A percentile compares a stretch with the other conserved stretches of the same genome.
Conservation (phyloP, 176 grass and related monocot species). For the Ensete ventricosum region DNA sequence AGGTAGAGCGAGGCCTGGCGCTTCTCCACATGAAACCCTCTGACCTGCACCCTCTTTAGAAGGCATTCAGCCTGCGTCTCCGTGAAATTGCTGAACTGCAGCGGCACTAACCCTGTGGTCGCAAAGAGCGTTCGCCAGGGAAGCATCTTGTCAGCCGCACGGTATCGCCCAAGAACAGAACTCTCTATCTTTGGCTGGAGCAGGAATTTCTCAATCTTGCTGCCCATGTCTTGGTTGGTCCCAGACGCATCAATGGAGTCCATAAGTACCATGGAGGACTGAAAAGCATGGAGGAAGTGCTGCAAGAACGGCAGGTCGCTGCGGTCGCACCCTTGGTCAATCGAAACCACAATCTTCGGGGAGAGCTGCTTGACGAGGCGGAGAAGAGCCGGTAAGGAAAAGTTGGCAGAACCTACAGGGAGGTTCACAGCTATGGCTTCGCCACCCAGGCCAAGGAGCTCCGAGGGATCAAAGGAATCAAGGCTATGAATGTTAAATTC, state of each 20-base stretch:
- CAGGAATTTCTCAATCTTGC: constrained; percentile 2
- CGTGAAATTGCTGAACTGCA: constrained; percentile 10
- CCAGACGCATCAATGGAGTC: constrained; percentile 12
- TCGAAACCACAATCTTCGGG: constrained; percentile 7
- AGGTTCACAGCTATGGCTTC: constrained; percentile 13
- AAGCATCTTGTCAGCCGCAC: not conserved
- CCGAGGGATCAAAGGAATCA: not conserved
- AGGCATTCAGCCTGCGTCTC: constrained; percentile 17
- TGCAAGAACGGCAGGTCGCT: constrained; percentile 1
- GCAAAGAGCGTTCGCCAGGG: constrained; percentile 8
- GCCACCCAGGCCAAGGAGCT: not conserved
- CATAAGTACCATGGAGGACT: not conserved
- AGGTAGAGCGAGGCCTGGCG: constrained; percentile 2
- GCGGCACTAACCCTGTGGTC: not conserved
- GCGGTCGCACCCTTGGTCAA: constrained; percentile 6
- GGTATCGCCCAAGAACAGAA: not conserved
- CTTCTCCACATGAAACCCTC: constrained; percentile 19
- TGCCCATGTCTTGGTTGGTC: not conserved
- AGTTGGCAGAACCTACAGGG: not conserved
- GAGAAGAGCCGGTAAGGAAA: not conserved
- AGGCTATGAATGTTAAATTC: not conserved
- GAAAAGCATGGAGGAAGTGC: not conserved
- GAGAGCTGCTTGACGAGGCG: constrained; percentile 12
- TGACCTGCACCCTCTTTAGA: constrained; percentile 13
- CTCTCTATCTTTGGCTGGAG: constrained; percentile 3